Evolutionary conservation across 2,329 filamentous ascomycete genomes (phyloP), one percentile per base, ranked within the genome.

Genomic region (Diplodia sapinea): DNA sequence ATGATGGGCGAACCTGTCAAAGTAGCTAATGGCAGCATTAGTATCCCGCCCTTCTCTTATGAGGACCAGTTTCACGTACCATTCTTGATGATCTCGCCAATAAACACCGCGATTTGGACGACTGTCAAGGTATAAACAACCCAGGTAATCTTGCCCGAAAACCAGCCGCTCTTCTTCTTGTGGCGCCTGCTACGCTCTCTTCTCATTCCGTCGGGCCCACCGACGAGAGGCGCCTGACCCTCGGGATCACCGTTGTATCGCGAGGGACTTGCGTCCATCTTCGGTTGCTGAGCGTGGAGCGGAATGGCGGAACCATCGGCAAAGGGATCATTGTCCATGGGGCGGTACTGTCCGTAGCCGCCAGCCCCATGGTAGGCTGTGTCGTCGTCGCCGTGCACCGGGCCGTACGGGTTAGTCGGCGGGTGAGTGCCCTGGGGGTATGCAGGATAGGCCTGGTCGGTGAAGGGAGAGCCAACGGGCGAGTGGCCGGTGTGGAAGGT

Each of bases 41-140:
- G 70, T 65, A n/a, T 29, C 33, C 68, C 23, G 15, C 7, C 23
- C 66, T 6, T 50, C 26, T 23, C 15, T 20, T 26, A 31, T n/a
- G 40, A 59, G 8, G 11, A 4, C 13, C 3, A 7, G 11, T 36
- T 2, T 33, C 43, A 67, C 87, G 74, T 84, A 93, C 92, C 90
- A 79, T 94, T 96, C 75, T 90, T 92, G 57, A 91, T 89, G 70
- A 99, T 82, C 81, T 98, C 93, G 64, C 85, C 93, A 71, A 98
- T 91, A 75, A 99, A 99, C 33, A 98, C 93, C 17, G 84, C 87
- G 23, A 95, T 81, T 78, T 98, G 94, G 13, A 91, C 85, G 36
- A 89, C 66, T 2, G 93, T 92, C 70, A 98, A 86, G 52, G 89
- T 79, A 77, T 94, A 98, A 40, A 93, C 91, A 7, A 97, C 88